A percentile compares a stretch with the other conserved stretches of the same genome.
These are phyloP conservation scores for Rhizodiscina lignyota DNA, from an alignment of 495 filamentous ascomycete species.

Conservation along the genomic window DNA sequence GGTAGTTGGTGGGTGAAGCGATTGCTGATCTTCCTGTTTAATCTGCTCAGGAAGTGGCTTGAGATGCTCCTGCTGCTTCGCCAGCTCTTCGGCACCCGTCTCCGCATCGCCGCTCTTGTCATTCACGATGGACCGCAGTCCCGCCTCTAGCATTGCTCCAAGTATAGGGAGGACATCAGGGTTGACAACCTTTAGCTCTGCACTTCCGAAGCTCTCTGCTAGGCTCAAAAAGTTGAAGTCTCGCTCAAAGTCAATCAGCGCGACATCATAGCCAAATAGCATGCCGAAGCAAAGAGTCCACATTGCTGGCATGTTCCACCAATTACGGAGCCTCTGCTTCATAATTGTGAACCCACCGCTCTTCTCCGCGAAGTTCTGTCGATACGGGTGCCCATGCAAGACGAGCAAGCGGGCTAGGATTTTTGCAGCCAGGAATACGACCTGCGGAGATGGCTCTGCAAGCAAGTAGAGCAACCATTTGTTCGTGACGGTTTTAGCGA, in stretches of 20 bases:
- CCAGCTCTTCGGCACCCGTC: no score
- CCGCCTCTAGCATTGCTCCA: constrained; percentile 73
- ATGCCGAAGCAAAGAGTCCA: constrained; percentile 88
- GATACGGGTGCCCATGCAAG: constrained; percentile 60
- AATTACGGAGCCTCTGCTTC: constrained; percentile 61
- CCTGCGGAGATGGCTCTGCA: constrained; percentile 68
- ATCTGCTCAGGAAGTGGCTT: no score
- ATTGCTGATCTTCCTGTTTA: not conserved
- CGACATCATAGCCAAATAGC: constrained; percentile 69
- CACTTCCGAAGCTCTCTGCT: constrained; percentile 44
- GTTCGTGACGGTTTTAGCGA: constrained; percentile 88
- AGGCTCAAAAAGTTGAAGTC: constrained; percentile 59
- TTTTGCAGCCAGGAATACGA: constrained; percentile 65
- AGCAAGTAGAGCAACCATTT: constrained; percentile 97
- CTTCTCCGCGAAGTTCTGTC: constrained; percentile 68
- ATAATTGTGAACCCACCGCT: constrained; percentile 76
- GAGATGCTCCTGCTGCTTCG: not conserved
- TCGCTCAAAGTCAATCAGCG: constrained; percentile 52
- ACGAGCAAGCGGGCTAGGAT: constrained; percentile 79
- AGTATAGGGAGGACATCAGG: constrained; percentile 71
- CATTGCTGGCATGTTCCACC: constrained; percentile 73
- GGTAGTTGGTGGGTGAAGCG: not conserved
- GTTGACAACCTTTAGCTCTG: constrained; percentile 45
- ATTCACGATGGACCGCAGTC: constrained; percentile 50
- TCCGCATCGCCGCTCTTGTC: constrained; percentile 41